phyloP scores from a whole-genome alignment of 371 early-diverging fungal species.

The Rhizopus delemar region DNA sequence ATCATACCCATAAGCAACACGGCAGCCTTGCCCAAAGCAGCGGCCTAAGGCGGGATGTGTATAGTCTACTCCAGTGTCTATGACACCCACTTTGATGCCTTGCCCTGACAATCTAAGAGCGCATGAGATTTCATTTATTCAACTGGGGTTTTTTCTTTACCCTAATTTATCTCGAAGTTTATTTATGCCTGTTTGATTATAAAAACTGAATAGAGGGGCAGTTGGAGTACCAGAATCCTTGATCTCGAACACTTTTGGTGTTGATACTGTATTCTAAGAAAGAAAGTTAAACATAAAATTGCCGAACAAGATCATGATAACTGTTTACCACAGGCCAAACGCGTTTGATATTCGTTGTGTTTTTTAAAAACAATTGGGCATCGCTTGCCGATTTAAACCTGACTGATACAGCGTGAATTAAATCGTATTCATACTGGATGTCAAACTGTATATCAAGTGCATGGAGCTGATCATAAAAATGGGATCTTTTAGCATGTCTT shows the following conservation, averaged over 20 bases:
- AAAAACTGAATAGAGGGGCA: slow-evolving; percentile 28
- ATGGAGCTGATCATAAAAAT: slow-evolving; percentile 29
- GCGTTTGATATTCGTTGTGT: slow-evolving; percentile 28
- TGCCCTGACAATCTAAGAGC: slow-evolving; percentile 10
- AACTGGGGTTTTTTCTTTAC: slow-evolving; percentile 7
- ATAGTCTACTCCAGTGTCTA: slow-evolving; percentile 61
- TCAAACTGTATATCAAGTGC: slow-evolving; percentile 30
- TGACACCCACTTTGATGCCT: slow-evolving; percentile 34
- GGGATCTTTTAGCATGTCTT: slow-evolving; percentile 18
- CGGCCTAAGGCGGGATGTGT: slow-evolving; percentile 75
- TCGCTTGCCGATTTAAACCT: slow-evolving; percentile 30
- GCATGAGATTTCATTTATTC: too few species aligned
- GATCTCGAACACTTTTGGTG: slow-evolving; percentile 15
- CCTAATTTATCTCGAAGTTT: slow-evolving; percentile 33
- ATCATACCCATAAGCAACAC: slow-evolving; percentile 67
- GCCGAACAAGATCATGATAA: background rate
- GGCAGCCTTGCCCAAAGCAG: slow-evolving; percentile 62
- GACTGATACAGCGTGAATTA: slow-evolving; percentile 46
- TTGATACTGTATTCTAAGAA: slow-evolving; percentile 19
- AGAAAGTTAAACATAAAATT: background rate
- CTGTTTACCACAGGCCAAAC: slow-evolving; percentile 49
- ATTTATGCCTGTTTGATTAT: slow-evolving; percentile 39
- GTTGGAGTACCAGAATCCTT: slow-evolving; percentile 1
- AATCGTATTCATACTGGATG: slow-evolving; percentile 39
- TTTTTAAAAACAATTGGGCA: slow-evolving; percentile 29